Base-by-base conservation (phyloP, 139 green algal genomes). In the Volvox reticuliferus region DNA sequence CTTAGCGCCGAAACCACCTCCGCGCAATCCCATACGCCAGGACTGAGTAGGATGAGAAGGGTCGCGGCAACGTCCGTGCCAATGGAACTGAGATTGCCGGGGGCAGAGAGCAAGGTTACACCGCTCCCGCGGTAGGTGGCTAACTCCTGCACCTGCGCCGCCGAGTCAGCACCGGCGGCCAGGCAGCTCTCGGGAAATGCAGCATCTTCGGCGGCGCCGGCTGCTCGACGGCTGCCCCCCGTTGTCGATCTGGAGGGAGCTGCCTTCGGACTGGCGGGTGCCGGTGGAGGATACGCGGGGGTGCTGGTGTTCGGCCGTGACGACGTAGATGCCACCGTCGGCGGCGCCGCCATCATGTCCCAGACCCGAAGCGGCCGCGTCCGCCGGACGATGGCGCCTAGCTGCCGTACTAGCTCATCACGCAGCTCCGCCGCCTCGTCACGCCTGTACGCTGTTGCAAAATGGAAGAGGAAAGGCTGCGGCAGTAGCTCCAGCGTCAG, bases 401-500 rank as follows among this genome's bases (percentile, higher is more conserved):
- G 73, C 73, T 79, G 73, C 24, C 2, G 28, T 36, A 79, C 28
- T 32, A 79, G 73, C 73, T 36, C 28, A 33, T 79, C 73, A n/a
- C 73, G 26, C 13, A 79, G 73, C 26, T 32, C 73, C 24, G 26
- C 22, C 17, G 28, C 73, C 73, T 79, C 73, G 26, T 36, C 73
- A 44, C 28, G 17, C 26, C 2, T 19, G 73, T 79, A 79, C 14
- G 26, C 73, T 22, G 37, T n/a, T 2, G 73, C 73, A 35, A 79
- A 36, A 32, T 79, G 73, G 73, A 44, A 36, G 13, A 79, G 73
- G 73, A 44, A 79, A 6, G 73, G 73, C 73, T 79, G 73, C 28
- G 73, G 73, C 73, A 79, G 73, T 44, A 79, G 73, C 73, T 79
- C 73, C 67, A 75, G 67, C 22, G 67, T 32, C 22, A 75, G 67